Evolutionary conservation across 768 basidiomycete species (phyloP).

Genomic region (Melanogaster broomeanus): DNA sequence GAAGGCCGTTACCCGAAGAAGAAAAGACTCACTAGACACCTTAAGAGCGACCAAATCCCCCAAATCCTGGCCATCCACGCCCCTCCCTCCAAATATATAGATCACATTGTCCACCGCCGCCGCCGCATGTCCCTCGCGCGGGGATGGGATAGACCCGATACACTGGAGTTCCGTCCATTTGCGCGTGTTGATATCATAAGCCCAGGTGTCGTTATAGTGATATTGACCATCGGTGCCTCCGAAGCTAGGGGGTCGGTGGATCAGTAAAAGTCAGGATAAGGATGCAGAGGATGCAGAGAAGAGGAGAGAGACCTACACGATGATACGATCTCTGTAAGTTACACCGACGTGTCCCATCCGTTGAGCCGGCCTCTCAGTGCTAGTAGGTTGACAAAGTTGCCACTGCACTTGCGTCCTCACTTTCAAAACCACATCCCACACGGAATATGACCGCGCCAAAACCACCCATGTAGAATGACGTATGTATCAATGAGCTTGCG

Average conservation of each 20-base stretch:
- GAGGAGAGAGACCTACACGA: conserved; percentile 58
- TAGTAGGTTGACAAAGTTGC: conserved; percentile 72
- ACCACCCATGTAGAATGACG: background rate
- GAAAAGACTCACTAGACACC: conserved; percentile 78
- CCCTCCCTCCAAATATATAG: conserved; percentile 96
- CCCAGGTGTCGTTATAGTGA: conserved; percentile 99
- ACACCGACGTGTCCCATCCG: conserved; percentile 93
- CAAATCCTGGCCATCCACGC: conserved; percentile 95
- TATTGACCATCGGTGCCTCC: conserved; percentile 98
- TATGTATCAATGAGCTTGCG: background rate
- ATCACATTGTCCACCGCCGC: conserved; percentile 96
- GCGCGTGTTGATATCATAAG: conserved; percentile 78
- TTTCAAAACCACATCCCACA: conserved; percentile 30
- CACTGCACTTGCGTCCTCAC: conserved; percentile 85
- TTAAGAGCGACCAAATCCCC: conserved; percentile 96
- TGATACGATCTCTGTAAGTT: conserved; percentile 78
- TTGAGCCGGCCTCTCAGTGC: conserved; percentile 67
- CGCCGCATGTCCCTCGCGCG: conserved; percentile 95
- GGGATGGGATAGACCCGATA: conserved; percentile 95
- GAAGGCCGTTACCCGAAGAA: background rate
- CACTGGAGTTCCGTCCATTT: conserved; percentile 92
- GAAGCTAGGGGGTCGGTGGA: conserved; percentile 56
- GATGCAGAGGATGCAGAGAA: no score
- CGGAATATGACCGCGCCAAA: conserved; percentile 2
- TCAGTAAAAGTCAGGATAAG: conserved; percentile 16